phyloP scores from a whole-genome alignment of 1,284 basidiomycete genomes.

The Melampsora medusae region DNA sequence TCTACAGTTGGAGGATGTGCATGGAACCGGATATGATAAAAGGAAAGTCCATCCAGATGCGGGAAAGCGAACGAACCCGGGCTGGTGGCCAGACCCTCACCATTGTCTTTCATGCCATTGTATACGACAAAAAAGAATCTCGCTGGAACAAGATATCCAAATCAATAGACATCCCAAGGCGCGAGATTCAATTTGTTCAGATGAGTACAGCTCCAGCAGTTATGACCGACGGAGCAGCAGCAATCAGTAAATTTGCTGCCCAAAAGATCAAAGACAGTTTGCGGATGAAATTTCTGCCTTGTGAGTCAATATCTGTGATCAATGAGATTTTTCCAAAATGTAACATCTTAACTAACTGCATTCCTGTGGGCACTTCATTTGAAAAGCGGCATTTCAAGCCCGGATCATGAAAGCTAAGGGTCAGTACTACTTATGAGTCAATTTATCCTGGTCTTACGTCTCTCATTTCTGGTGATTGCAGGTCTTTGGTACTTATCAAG shows the following conservation, averaged over 20 bases:
- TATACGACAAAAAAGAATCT: background rate
- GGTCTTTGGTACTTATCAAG: slow-evolving; percentile 34
- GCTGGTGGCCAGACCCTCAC: background rate
- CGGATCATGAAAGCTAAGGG: slow-evolving; percentile 41
- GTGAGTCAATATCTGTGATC: background rate
- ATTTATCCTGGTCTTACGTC: background rate
- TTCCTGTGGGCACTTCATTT: no score
- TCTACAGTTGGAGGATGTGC: slow-evolving; percentile 15
- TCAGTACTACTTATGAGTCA: background rate
- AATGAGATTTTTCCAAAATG: background rate
- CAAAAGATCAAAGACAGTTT: slow-evolving; percentile 15
- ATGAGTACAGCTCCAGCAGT: slow-evolving; percentile 9
- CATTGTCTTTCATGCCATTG: background rate
- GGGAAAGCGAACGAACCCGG: background rate
- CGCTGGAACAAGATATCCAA: background rate
- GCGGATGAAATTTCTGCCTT: slow-evolving; percentile 16
- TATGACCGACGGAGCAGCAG: slow-evolving; percentile 42
- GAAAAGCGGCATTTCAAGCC: slow-evolving; percentile 32
- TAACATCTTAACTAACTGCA: no score
- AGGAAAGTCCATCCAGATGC: background rate
- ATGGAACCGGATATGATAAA: background rate
- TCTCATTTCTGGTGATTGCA: background rate
- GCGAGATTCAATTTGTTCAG: background rate
- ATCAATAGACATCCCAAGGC: background rate
- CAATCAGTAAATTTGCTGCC: slow-evolving; percentile 33